Evolutionary conservation across 2,329 filamentous ascomycete species (phyloP).

Genomic region (Penicillium nordicum): DNA sequence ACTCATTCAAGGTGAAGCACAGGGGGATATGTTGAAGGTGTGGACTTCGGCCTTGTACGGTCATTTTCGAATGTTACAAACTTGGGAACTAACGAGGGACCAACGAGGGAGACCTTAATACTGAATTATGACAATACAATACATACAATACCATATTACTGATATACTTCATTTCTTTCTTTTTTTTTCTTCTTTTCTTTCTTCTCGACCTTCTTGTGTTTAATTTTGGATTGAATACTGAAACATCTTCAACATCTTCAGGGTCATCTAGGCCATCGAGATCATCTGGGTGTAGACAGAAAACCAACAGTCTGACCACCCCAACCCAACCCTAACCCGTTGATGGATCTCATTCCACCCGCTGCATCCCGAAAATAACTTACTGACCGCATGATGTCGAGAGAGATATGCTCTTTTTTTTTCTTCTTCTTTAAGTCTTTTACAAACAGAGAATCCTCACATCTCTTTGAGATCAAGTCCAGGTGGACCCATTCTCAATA

Average conservation of each 20-base stretch:
- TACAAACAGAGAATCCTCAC: not conserved
- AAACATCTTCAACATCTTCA: not conserved
- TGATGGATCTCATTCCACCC: conserved; percentile 24
- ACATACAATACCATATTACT: not conserved
- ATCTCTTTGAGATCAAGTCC: not conserved
- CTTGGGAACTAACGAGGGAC: not conserved
- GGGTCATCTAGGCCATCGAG: too few relatives aligned
- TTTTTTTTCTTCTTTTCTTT: not conserved
- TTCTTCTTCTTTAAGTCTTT: not conserved
- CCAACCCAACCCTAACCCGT: conserved; percentile 16
- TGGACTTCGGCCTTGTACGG: conserved; percentile 4
- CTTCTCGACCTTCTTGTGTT: too few relatives aligned
- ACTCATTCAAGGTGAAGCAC: conserved; percentile 9
- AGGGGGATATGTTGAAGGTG: conserved; percentile 14
- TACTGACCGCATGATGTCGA: conserved; percentile 11
- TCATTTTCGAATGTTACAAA: not conserved
- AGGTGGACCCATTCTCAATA: not conserved
- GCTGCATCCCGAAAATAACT: conserved; percentile 22
- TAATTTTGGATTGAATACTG: too few relatives aligned
- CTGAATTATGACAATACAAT: not conserved
- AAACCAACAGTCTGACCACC: not conserved
- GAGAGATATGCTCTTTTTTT: not conserved
- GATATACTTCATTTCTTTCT: not conserved
- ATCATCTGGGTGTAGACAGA: not conserved
- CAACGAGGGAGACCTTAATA: not conserved